Percentiles rank a stretch among this genome's conserved stretches.
Evolutionary conservation across 805 yeast species (phyloP).

Genomic region (Zygosaccharomyces kombuchaensis): DNA sequence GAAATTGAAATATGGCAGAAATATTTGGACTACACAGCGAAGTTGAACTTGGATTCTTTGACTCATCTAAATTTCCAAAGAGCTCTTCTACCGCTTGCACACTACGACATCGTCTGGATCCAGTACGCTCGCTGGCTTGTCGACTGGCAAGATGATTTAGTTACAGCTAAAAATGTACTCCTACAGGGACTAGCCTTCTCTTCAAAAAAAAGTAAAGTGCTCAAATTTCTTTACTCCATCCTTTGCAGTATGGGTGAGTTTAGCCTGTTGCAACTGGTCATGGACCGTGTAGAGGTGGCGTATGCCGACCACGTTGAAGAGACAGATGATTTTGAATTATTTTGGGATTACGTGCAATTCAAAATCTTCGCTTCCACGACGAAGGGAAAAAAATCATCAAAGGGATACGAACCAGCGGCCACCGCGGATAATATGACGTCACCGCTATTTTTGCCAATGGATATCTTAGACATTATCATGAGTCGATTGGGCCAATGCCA

Average conservation of each 20-base stretch:
- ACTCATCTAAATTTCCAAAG: constrained; percentile 32
- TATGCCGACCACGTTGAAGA: constrained; percentile 19
- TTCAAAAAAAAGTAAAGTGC: constrained; percentile 21
- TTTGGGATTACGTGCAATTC: constrained; percentile 32
- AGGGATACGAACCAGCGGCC: constrained; percentile 15
- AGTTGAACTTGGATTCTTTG: constrained; percentile 18
- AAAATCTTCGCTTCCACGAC: constrained; percentile 19
- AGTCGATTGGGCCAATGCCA: constrained; percentile 19
- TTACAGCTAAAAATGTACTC: constrained; percentile 25
- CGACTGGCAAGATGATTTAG: constrained; percentile 18
- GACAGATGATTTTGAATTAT: constrained; percentile 27
- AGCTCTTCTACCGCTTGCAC: constrained; percentile 30
- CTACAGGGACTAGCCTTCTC: constrained; percentile 21
- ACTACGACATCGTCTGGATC: constrained; percentile 32
- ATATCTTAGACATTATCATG: constrained; percentile 16
- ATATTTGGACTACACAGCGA: constrained; percentile 29
- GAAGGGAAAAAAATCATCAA: constrained; percentile 3
- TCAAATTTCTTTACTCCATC: constrained; percentile 21
- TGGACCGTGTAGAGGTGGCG: constrained; percentile 13
- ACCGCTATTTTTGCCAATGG: constrained; percentile 7
- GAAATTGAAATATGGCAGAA: constrained; percentile 28
- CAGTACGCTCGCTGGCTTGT: constrained; percentile 32
- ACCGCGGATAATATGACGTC: constrained; percentile 2
- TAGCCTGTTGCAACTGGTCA: constrained; percentile 15
- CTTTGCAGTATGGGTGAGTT: constrained; percentile 22